A percentile compares a stretch with the other conserved stretches of the same genome.
Conservation (phyloP, 2,329 filamentous ascomycete genomes). For the Penicillium concentricum region DNA sequence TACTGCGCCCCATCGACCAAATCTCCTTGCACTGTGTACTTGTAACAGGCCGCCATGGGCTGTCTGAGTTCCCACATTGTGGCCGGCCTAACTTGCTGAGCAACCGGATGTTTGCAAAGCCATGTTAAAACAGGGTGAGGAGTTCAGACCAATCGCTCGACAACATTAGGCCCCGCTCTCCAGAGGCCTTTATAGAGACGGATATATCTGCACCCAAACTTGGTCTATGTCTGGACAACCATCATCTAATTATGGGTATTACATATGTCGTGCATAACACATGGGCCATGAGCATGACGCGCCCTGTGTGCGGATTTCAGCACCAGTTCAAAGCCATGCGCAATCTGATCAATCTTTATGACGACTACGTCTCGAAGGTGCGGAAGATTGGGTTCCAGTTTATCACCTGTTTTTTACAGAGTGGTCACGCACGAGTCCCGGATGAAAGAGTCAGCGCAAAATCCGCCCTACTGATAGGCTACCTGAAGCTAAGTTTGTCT, state of each 20-base stretch:
- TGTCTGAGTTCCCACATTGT: conserved; percentile 5
- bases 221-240: background rate
- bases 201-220: background rate
- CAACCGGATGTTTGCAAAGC: background rate
- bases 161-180: background rate
- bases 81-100: background rate
- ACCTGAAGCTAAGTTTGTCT: background rate
- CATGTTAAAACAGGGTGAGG: background rate
- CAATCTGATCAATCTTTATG: no score
- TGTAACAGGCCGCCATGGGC: no score
- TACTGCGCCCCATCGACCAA: background rate
- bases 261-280: conserved; percentile 10
- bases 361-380: no score
- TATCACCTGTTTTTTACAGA: no score
- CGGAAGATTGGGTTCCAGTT: no score
- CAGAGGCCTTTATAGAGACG: conserved; percentile 2
- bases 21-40: background rate
- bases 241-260: background rate
- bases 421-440: no score
- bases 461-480: background rate
- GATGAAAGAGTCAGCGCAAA: no score
- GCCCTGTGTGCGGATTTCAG: no score
- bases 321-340: no score
- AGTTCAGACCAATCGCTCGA: background rate
- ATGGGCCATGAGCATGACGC: background rate